Conservation (phyloP, 495 filamentous ascomycete genomes). For the Chaetomium fimeti region DNA sequence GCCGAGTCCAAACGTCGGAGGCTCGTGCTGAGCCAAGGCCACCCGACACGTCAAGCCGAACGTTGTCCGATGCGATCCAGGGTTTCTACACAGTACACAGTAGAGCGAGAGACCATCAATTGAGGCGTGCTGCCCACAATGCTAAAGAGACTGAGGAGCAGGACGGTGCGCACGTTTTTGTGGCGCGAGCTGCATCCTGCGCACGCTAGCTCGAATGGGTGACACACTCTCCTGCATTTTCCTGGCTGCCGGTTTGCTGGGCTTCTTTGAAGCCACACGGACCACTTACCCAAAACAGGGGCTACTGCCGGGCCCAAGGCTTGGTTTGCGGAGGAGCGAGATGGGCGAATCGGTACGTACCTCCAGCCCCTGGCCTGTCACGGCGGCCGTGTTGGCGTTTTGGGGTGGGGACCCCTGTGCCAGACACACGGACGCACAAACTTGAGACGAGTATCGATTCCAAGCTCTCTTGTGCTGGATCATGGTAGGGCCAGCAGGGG, state of each 20-base stretch:
- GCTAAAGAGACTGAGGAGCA: background rate
- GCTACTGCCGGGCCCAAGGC: slow-evolving; percentile 32
- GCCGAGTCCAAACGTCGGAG: slow-evolving; percentile 37
- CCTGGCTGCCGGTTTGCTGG: slow-evolving; percentile 26
- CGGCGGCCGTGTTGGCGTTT: slow-evolving; percentile 37
- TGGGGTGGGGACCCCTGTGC: slow-evolving; percentile 33
- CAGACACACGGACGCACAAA: slow-evolving; percentile 31
- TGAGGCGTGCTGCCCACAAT: background rate
- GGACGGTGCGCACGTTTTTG: slow-evolving; percentile 26
- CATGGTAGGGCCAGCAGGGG: slow-evolving; percentile 36
- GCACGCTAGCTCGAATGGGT: slow-evolving; percentile 25
- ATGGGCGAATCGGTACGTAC: slow-evolving; percentile 20
- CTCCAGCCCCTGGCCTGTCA: slow-evolving; percentile 29
- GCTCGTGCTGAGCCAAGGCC: slow-evolving; percentile 23
- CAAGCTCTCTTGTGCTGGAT: slow-evolving; percentile 36
- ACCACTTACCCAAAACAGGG: slow-evolving; percentile 33
- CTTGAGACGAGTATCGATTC: slow-evolving; percentile 51
- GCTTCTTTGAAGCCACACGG: slow-evolving; percentile 29
- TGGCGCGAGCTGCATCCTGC: slow-evolving; percentile 19
- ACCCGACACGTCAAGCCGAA: slow-evolving; percentile 7
- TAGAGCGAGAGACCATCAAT: background rate
- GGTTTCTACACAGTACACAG: too few species aligned
- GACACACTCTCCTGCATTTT: slow-evolving; percentile 21
- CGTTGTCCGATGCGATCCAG: slow-evolving; percentile 11
- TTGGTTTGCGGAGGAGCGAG: slow-evolving; percentile 28